phyloP scores from a whole-genome alignment of 352 stramenopile species.

The Phytopythium boreale region DNA sequence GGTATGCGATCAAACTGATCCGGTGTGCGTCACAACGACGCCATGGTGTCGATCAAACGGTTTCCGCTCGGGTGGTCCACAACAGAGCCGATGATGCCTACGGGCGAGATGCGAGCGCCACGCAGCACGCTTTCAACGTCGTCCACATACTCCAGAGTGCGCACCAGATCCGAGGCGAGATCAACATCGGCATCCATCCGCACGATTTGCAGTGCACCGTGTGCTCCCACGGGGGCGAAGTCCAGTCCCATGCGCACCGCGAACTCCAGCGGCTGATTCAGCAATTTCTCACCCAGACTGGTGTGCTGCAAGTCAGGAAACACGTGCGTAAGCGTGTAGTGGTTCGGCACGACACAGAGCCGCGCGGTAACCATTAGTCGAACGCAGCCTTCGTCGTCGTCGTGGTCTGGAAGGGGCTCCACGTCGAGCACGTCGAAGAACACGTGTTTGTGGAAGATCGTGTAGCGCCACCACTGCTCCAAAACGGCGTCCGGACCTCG shows the following conservation, averaged over 20 bases:
- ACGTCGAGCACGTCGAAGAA: constrained; percentile 32
- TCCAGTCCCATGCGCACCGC: not conserved
- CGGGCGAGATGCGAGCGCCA: not conserved
- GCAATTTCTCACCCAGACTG: constrained; percentile 16
- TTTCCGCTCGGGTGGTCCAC: not conserved
- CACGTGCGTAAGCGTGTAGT: constrained; percentile 28
- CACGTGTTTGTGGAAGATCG: constrained; percentile 29
- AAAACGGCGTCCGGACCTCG: constrained; percentile 20
- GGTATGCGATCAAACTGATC: too few species aligned
- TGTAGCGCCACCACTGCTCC: constrained; percentile 35
- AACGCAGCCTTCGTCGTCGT: constrained; percentile 16
- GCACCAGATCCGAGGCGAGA: constrained; percentile 18
- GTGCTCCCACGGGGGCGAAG: not conserved
- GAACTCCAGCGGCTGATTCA: not conserved
- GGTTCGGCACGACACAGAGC: constrained; percentile 29
- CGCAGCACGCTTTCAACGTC: constrained; percentile 11
- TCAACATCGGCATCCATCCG: constrained; percentile 30
- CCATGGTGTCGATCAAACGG: not conserved
- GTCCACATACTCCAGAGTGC: constrained; percentile 20
- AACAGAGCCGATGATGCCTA: not conserved
- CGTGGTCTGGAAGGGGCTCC: constrained; percentile 2
- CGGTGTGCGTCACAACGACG: not conserved
- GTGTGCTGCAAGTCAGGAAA: constrained; percentile 32
- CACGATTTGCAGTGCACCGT: constrained; percentile 8
- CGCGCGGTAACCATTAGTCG: constrained; percentile 19